Percentiles rank a stretch among this genome's conserved stretches.
These are phyloP conservation scores for Linum tenue DNA, from an alignment of 345 rosid genomes.

Conservation along the genomic window DNA sequence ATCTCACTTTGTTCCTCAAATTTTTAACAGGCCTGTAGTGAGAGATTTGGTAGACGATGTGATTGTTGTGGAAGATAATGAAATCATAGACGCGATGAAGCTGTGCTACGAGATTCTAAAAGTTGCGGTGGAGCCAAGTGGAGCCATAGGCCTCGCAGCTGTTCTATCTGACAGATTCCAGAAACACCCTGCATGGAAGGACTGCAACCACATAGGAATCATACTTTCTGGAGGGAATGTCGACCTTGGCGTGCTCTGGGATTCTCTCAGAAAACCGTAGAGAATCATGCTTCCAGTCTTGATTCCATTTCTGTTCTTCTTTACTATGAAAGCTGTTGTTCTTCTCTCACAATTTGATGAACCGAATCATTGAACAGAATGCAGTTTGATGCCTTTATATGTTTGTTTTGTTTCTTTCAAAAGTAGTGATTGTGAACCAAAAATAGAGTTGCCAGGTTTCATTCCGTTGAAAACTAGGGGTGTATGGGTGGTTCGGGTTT, in stretches of 20 bases:
- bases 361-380: not conserved
- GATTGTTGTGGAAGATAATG: constrained; percentile 52
- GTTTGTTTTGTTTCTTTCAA: too few relatives aligned
- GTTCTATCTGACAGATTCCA: constrained; percentile 54
- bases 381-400: not conserved
- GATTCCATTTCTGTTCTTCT: not conserved
- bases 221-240: constrained; percentile 76
- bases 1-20: constrained; percentile 4
- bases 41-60: constrained; percentile 71
- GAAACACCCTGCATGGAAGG: constrained; percentile 44
- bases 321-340: not conserved
- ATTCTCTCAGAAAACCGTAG: constrained; percentile 31
- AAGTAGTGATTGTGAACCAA: not conserved
- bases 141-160: constrained; percentile 92
- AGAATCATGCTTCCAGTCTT: not conserved
- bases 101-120: constrained; percentile 79
- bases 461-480: too few relatives aligned
- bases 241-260: constrained; percentile 68
- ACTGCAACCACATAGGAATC: constrained; percentile 53
- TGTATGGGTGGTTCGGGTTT: too few relatives aligned
- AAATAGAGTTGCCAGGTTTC: too few relatives aligned
- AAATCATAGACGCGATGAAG: constrained; percentile 73
- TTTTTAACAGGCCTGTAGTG: constrained; percentile 58
- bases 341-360: not conserved
- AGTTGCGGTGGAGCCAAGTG: constrained; percentile 82